Base-by-base conservation (phyloP, 2,329 filamentous ascomycete species). In the Neofusicoccum umdonicola region DNA sequence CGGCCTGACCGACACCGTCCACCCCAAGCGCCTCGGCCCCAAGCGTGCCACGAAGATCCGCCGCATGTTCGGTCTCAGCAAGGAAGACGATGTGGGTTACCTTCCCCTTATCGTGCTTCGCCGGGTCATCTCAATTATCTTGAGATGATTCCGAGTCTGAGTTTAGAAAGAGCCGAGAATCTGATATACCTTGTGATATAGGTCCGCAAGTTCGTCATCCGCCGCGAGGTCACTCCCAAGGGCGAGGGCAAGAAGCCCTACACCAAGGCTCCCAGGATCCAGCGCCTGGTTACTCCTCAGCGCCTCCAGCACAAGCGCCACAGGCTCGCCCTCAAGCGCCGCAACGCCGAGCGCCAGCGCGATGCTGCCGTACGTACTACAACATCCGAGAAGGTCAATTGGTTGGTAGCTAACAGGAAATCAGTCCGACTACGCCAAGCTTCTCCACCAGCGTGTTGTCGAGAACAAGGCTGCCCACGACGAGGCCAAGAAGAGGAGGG, bases 21-120 rank as follows among this genome's bases (percentile, higher is more conserved):
- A 96, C 88, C 95, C 95, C 83, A 99, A 99, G 92, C 91, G 95
- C 78, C 91, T 99, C 80, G 95, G 95, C 77, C 95, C 95, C 86
- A 99, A 99, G 93, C 92, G 95, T 80, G 95, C 95, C 80, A 97
- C 93, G 86, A 99, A 98, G 93, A 98, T 99, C 86, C 92, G 94
- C 84, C 90, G 89, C 82, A 99, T 99, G 91, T 99, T 98, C 87
- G 90, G 92, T 86, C 91, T 99, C 88, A 94, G 90, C 91, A 98
- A 98, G 93, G 93, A 98, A 90, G 95, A 99, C 88, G 95, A 99
- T 91, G 94, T 98, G 91, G 88, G 91, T 93, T 81, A 78, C 81
- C 78, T 57, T 48, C 62, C 62, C 51, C 52, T 63, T 41, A 48
- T 64, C 52, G 62, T 56, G 6, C 63, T 61, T 65, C 63, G 63